phyloP scores from a whole-genome alignment of 306 rosid genomes.

The Sicyos baderoa region DNA sequence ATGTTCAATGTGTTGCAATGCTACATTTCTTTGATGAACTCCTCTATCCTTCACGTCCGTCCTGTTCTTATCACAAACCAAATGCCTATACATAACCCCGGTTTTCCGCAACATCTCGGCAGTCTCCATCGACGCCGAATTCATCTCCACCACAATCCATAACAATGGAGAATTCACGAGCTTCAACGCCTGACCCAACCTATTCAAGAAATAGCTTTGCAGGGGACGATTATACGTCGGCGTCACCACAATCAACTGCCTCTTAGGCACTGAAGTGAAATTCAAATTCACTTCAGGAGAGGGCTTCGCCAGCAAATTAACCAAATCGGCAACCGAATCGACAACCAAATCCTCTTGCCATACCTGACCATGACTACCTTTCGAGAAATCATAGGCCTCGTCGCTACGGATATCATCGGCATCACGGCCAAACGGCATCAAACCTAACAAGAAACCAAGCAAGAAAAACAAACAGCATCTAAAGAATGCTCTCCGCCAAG shows the following conservation, averaged over 20 bases:
- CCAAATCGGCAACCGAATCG: slow-evolving; percentile 25
- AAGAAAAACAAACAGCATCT: slow-evolving; percentile 63
- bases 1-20: slow-evolving; percentile 85
- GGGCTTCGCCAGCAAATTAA: slow-evolving; percentile 27
- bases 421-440: slow-evolving; percentile 59
- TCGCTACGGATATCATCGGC: slow-evolving; percentile 38
- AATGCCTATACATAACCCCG: slow-evolving; percentile 83
- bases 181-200: slow-evolving; percentile 69
- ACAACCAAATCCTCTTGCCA: neutral
- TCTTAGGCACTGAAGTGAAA: slow-evolving; percentile 46
- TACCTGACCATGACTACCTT: slow-evolving; percentile 15
- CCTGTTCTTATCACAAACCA: slow-evolving; percentile 57
- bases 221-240: slow-evolving; percentile 64
- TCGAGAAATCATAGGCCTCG: slow-evolving; percentile 35
- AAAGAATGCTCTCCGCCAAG: slow-evolving; percentile 41
- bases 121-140: slow-evolving; percentile 76
- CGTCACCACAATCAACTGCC: slow-evolving; percentile 76
- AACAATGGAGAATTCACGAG: slow-evolving; percentile 71
- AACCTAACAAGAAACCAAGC: slow-evolving; percentile 63
- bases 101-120: slow-evolving; percentile 87
- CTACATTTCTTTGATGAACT: slow-evolving; percentile 82
- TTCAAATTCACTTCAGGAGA: slow-evolving; percentile 5
- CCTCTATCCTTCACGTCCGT: slow-evolving; percentile 78
- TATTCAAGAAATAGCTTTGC: slow-evolving; percentile 69
- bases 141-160: slow-evolving; percentile 89